phyloP scores from a whole-genome alignment of 2,329 filamentous ascomycete species.

The Phaeoacremonium minimum region DNA sequence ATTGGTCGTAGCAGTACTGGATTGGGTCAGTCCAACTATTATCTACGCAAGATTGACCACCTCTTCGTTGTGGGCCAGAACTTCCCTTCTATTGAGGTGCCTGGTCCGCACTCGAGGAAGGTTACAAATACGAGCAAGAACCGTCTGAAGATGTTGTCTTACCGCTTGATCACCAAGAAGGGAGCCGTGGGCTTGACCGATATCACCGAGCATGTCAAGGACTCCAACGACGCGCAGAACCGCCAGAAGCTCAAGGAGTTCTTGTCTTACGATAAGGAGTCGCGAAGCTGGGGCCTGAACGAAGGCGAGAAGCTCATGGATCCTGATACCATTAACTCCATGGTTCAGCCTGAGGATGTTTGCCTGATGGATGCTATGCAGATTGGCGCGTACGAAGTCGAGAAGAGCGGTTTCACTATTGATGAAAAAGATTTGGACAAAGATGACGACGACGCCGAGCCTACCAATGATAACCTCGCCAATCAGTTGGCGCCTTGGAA shows the following conservation, averaged over 20 bases:
- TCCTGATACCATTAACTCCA: constrained; percentile 72
- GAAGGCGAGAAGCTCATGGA: constrained; percentile 73
- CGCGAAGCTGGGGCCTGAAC: constrained; percentile 80
- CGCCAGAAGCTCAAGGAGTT: constrained; percentile 97
- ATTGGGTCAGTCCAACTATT: constrained; percentile 73
- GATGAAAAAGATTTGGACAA: constrained; percentile 63
- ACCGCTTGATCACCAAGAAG: constrained; percentile 78
- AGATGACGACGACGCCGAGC: constrained; percentile 60
- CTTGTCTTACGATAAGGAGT: constrained; percentile 81
- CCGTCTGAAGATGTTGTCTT: constrained; percentile 92
- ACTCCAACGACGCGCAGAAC: constrained; percentile 92
- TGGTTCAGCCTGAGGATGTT: constrained; percentile 94
- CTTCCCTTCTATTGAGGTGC: constrained; percentile 87
- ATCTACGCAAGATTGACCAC: constrained; percentile 84
- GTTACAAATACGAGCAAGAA: constrained; percentile 98
- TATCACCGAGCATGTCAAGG: constrained; percentile 87
- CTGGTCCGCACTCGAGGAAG: constrained; percentile 87
- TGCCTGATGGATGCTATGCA: constrained; percentile 96
- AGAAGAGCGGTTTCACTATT: constrained; percentile 78
- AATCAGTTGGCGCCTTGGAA: constrained; percentile 94
- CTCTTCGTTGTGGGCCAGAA: constrained; percentile 89
- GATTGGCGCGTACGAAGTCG: constrained; percentile 83
- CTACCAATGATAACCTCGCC: constrained; percentile 68
- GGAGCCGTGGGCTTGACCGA: constrained; percentile 71
- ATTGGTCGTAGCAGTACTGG: constrained; percentile 80